phyloP scores from a whole-genome alignment of 2,329 filamentous ascomycete genomes.

The Stylonectria norvegica region DNA sequence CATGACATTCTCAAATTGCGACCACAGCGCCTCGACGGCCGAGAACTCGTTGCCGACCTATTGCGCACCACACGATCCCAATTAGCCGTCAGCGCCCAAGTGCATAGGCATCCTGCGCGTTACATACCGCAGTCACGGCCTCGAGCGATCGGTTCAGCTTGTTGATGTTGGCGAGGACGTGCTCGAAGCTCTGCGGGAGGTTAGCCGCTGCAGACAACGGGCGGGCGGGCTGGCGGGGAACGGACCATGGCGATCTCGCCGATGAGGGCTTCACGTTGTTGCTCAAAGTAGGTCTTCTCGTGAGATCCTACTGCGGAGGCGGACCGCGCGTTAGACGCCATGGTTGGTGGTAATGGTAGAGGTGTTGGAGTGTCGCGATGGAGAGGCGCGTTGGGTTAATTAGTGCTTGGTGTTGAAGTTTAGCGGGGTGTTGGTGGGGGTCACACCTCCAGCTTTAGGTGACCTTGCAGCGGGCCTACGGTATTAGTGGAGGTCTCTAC shows the following conservation, averaged over 20 bases:
- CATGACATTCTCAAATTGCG: conserved; percentile 96
- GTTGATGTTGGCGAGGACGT: conserved; percentile 93
- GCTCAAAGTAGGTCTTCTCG: conserved; percentile 66
- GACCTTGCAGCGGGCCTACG: too few relatives aligned
- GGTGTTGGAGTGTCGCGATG: conserved; percentile 6
- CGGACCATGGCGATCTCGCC: conserved; percentile 69
- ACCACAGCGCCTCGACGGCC: conserved; percentile 96
- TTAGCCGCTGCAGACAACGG: neutral
- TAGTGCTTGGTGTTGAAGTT: conserved; percentile 1
- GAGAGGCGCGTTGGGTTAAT: conserved; percentile 6
- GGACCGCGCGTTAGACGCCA: conserved; percentile 32
- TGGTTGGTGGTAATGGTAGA: conserved; percentile 15
- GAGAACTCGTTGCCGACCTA: conserved; percentile 94
- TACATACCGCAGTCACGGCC: conserved; percentile 78
- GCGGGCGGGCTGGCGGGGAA: conserved; percentile 4
- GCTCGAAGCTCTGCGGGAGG: conserved; percentile 65
- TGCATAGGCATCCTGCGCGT: too few relatives aligned
- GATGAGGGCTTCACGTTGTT: conserved; percentile 69
- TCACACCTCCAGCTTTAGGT: too few relatives aligned
- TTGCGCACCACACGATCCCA: neutral
- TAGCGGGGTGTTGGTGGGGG: too few relatives aligned
- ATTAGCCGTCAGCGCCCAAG: neutral
- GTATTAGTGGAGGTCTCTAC: too few relatives aligned
- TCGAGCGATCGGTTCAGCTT: conserved; percentile 90
- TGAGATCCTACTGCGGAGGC: conserved; percentile 27